Base-by-base conservation (phyloP, 2,329 filamentous ascomycete genomes). In the Fonsecaea erecta region DNA sequence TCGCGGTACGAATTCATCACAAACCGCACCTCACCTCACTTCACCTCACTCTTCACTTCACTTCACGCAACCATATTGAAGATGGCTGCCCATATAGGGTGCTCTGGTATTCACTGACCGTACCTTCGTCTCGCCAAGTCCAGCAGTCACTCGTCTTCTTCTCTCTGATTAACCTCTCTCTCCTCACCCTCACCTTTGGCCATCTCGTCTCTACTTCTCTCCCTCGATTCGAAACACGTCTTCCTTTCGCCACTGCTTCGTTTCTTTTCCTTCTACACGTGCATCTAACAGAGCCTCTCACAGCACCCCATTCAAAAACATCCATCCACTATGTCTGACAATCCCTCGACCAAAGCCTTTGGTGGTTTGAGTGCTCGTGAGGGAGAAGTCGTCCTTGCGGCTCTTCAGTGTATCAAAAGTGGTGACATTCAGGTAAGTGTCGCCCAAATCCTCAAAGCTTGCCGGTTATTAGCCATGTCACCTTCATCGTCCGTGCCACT, bases 311-410 rank as follows among this genome's bases (percentile, higher is more conserved):
- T 18, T n/a, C 43, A 48, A 12, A 35, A 28, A 34, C 24, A 8
- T 51, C 48, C 11, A 28, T 54, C 28, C 24, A 57, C 28, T 35
- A 28, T 30, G 54, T 35, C 48, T 21, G 43, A 26, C 24, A 5
- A n/a, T n/a, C n/a, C 53, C n/a, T 30, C 46, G 30, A 40, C 30
- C 30, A 30, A 4, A 8, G 35, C 35, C n/a, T 21, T n/a, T 21
- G 12, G 35, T 21, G 43, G 18, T 32, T 61, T 74, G 53, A 70
- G 65, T 62, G 40, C 68, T 52, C 66, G 72, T 55, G 73, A 74
- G 52, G 65, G 68, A 54, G 67, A 72, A 18, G 64, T 73, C 51
- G 66, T 73, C 35, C 62, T 66, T 34, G 63, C 69, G n/a, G 64
- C 35, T 8, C 57, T 69, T 16, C 64, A 59, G 32, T 62, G 62